Conservation (phyloP, 495 filamentous ascomycete genomes). For the Lentithecium fluviatile region DNA sequence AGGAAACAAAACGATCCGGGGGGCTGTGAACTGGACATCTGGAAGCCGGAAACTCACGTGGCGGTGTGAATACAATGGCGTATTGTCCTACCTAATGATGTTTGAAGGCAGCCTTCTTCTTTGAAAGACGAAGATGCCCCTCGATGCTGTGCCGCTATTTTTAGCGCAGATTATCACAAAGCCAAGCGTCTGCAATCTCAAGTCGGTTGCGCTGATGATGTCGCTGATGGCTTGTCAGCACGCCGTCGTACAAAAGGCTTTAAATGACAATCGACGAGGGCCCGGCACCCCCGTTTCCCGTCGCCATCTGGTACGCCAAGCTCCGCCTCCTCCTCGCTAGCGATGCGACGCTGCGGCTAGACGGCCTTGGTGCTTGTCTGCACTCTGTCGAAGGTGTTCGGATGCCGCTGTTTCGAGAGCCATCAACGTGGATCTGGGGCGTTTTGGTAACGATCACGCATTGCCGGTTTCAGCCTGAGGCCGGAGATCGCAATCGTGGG, state of each 20-base stretch:
- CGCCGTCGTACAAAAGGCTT: too few species aligned
- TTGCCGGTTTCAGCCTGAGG: not conserved
- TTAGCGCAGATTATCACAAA: too few species aligned
- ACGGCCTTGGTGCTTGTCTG: not conserved
- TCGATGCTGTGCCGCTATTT: too few species aligned
- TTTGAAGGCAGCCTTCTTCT: not conserved
- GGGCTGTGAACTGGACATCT: conserved; percentile 1
- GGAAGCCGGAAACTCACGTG: too few species aligned
- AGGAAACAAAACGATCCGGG: not conserved
- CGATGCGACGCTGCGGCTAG: not conserved
- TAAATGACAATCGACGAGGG: not conserved
- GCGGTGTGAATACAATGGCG: too few species aligned
- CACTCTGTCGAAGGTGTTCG: not conserved
- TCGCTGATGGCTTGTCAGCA: too few species aligned
- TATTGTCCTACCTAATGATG: not conserved
- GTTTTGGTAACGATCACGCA: not conserved
- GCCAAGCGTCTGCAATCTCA: too few species aligned
- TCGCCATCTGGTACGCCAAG: not conserved
- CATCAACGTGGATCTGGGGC: not conserved
- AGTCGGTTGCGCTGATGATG: too few species aligned
- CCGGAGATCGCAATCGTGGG: not conserved
- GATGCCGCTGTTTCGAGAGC: not conserved
- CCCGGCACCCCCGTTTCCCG: not conserved
- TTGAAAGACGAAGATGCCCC: not conserved
- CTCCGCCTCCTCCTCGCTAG: not conserved